Conservation (phyloP, 1,284 basidiomycete species). For the Tranzscheliella williamsii region DNA sequence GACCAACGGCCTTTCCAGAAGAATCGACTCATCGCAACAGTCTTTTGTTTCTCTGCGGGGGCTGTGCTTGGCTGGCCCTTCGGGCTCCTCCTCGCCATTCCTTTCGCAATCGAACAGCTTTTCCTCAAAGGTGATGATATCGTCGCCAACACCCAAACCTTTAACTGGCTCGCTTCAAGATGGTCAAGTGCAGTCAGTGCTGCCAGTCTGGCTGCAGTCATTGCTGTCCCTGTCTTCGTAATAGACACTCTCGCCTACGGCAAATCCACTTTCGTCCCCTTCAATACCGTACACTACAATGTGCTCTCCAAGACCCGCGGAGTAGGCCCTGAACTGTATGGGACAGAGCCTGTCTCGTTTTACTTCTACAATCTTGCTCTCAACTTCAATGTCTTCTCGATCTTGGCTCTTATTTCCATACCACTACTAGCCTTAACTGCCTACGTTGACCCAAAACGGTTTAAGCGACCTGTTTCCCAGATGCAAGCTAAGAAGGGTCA, state of each 20-base stretch:
- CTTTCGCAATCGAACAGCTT: conserved; percentile 88
- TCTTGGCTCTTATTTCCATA: conserved; percentile 67
- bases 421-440: conserved; percentile 80
- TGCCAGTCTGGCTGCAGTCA: conserved; percentile 68
- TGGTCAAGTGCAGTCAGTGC: conserved; percentile 70
- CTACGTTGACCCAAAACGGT: conserved; percentile 73
- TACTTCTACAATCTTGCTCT: conserved; percentile 68
- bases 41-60: conserved; percentile 76
- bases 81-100: conserved; percentile 78
- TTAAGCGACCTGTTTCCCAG: conserved; percentile 71
- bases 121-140: conserved; percentile 70
- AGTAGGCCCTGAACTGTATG: conserved; percentile 84
- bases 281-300: conserved; percentile 94
- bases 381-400: conserved; percentile 87
- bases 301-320: conserved; percentile 71
- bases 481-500: conserved; percentile 17
- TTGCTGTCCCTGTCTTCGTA: conserved; percentile 65
- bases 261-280: conserved; percentile 75
- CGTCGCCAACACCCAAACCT: conserved; percentile 10
- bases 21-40: conserved; percentile 65
- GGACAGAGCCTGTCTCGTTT: conserved; percentile 76
- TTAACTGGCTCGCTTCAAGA: conserved; percentile 60
- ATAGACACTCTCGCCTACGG: conserved; percentile 85
- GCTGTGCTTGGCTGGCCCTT: conserved; percentile 97
- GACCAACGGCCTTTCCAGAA: conserved; percentile 25